phyloP scores from a whole-genome alignment of 805 yeast genomes.

The Ascoidea rubescens region DNA sequence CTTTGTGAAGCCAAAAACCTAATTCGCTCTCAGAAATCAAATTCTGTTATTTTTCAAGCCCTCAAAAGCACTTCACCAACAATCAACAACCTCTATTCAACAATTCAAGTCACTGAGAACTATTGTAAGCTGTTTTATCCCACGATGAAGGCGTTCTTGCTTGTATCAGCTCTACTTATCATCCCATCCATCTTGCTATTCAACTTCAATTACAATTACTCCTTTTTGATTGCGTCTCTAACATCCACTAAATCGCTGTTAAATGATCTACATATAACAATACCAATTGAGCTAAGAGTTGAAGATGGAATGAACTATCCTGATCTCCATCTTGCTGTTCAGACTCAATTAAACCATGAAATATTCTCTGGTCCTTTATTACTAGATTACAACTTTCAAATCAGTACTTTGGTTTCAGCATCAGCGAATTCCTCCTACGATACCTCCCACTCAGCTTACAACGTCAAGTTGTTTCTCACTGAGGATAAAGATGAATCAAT shows the following conservation, averaged over 20 bases:
- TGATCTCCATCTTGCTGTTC: slow-evolving; percentile 46
- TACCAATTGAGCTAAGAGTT: slow-evolving; percentile 28
- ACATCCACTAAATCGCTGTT: slow-evolving; percentile 22
- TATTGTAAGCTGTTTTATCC: no score
- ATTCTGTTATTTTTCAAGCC: background rate
- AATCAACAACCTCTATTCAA: background rate
- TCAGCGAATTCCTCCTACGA: slow-evolving; percentile 15
- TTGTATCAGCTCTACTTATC: slow-evolving; percentile 13
- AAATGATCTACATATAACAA: slow-evolving; percentile 25
- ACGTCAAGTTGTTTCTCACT: no score
- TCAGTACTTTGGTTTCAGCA: background rate
- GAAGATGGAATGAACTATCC: slow-evolving; percentile 41
- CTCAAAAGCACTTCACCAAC: background rate
- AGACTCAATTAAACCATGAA: slow-evolving; percentile 29
- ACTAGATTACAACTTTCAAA: slow-evolving; percentile 6
- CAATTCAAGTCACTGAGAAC: no score
- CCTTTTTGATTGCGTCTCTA: slow-evolving; percentile 6
- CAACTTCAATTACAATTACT: slow-evolving; percentile 11
- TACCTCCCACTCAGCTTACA: slow-evolving; percentile 22
- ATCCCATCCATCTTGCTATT: slow-evolving; percentile 13
- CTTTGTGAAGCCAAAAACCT: background rate
- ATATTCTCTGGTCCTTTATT: slow-evolving; percentile 14
- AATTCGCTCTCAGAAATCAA: background rate
- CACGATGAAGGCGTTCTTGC: background rate
- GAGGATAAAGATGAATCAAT: slow-evolving; percentile 27